Percentiles rank a stretch among this genome's conserved stretches.
These are phyloP conservation scores for Camellia japonica DNA, from an alignment of 148 eudicot species.

Conservation along the genomic window DNA sequence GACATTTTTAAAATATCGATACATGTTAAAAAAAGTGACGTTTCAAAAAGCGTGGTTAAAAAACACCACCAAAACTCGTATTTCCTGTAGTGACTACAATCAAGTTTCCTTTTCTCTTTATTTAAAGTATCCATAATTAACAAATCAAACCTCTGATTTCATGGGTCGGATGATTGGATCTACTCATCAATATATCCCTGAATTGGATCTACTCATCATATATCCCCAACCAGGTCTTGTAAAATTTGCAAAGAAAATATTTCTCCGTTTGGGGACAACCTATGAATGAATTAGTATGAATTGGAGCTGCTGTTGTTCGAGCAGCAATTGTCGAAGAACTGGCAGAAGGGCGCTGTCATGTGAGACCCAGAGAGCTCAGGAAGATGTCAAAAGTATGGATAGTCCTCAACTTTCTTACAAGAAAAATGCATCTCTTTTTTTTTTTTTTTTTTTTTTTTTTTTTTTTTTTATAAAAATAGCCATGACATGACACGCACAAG, in stretches of 20 bases:
- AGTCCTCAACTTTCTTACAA: conserved; percentile 13
- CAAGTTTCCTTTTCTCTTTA: background rate
- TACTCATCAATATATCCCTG: no score
- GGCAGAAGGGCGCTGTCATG: conserved; percentile 84
- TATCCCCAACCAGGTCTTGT: background rate
- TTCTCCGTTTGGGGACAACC: background rate
- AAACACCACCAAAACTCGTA: no score
- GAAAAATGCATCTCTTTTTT: background rate
- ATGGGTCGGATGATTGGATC: background rate
- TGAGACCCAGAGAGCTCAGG: conserved; percentile 69
- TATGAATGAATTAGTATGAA: conserved; percentile 10
- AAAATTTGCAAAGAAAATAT: background rate
- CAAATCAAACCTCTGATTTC: background rate
- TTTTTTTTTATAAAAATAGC: background rate
- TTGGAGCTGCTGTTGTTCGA: conserved; percentile 79
- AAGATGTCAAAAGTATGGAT: conserved; percentile 75
- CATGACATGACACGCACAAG: background rate
- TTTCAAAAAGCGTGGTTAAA: no score
- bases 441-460: no score
- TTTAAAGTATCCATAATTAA: background rate
- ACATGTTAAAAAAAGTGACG: no score
- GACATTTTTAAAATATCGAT: no score
- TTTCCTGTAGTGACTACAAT: no score
- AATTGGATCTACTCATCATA: background rate
- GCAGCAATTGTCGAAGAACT: conserved; percentile 74